A percentile compares a stretch with the other conserved stretches of the same genome.
These are phyloP conservation scores for Triticum urartu DNA, from an alignment of 176 grass and related monocot genomes.

Conservation along the genomic window DNA sequence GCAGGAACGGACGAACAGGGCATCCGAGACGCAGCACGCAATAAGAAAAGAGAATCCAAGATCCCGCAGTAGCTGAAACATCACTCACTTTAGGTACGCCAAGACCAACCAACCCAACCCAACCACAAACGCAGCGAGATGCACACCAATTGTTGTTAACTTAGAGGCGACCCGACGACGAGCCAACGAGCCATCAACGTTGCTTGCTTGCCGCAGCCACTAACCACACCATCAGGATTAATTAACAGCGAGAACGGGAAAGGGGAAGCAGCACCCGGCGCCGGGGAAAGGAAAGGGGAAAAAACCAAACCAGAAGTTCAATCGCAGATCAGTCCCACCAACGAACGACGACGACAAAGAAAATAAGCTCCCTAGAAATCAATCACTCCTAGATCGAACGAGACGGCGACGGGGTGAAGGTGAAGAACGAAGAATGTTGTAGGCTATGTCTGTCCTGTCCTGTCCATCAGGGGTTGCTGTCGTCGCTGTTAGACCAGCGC, in stretches of 20 bases:
- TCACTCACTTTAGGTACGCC: conserved; percentile 56
- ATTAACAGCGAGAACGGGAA: conserved; percentile 34
- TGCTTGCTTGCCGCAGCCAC: conserved; percentile 23
- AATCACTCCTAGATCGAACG: conserved; percentile 41
- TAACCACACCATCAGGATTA: conserved; percentile 48
- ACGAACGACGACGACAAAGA: neutral
- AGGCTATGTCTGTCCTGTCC: conserved; percentile 33
- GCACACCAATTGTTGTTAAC: conserved; percentile 60
- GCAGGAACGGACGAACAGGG: neutral
- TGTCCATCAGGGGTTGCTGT: conserved; percentile 39
- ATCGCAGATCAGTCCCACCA: conserved; percentile 44
- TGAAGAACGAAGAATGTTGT: conserved; percentile 31
- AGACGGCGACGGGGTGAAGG: conserved; percentile 21
- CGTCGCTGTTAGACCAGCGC: conserved; percentile 61
- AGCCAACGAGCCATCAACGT: neutral
- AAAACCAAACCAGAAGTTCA: conserved; percentile 54
- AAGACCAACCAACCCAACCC: conserved; percentile 38
- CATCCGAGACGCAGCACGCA: conserved; percentile 19
- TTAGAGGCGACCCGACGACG: conserved; percentile 25
- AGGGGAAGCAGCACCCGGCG: conserved; percentile 2
- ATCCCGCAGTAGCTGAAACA: conserved; percentile 49
- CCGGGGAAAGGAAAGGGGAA: conserved; percentile 20
- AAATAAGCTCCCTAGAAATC: conserved; percentile 42
- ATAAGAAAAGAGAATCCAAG: neutral
- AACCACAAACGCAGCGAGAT: conserved; percentile 23